Conservation (phyloP, 371 early-diverging fungal genomes). For the Dinochytrium kinnereticum region DNA sequence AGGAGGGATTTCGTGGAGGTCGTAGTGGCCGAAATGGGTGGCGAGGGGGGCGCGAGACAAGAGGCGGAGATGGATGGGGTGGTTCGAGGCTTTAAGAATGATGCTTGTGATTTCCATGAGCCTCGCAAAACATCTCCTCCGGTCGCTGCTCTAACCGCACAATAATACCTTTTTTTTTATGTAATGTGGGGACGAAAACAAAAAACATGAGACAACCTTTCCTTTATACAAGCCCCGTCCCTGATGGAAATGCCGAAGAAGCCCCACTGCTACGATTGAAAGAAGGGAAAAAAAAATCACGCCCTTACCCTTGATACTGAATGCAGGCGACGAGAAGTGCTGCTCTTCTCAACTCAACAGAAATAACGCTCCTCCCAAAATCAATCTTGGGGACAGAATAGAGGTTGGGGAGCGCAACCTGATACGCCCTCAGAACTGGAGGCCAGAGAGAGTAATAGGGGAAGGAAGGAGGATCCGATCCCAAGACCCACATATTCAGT, state of each 20-base stretch:
- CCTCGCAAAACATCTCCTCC: not conserved
- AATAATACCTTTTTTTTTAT: conserved; percentile 4
- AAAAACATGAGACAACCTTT: not conserved
- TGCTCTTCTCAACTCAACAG: not conserved
- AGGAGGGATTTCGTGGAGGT: not conserved
- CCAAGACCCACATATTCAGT: not conserved
- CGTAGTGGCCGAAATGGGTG: not conserved
- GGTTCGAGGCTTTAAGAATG: not conserved
- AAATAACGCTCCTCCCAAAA: not conserved
- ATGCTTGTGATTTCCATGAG: not conserved
- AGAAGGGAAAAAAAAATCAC: not conserved
- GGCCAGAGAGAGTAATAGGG: not conserved
- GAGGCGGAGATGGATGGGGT: not conserved
- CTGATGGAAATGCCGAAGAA: too few relatives aligned
- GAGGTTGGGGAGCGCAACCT: not conserved
- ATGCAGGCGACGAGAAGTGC: not conserved
- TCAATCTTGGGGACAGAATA: not conserved
- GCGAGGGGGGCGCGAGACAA: not conserved
- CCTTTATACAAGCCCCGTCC: too few relatives aligned
- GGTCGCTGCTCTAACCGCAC: not conserved
- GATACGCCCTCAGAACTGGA: not conserved
- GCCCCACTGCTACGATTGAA: too few relatives aligned
- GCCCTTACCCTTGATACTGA: conserved; percentile 9
- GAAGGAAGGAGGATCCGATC: not conserved
- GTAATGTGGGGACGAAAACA: too few relatives aligned